These are phyloP conservation scores for Clarireedia paspali DNA, from an alignment of 2,329 filamentous ascomycete genomes.

Conservation along the genomic window DNA sequence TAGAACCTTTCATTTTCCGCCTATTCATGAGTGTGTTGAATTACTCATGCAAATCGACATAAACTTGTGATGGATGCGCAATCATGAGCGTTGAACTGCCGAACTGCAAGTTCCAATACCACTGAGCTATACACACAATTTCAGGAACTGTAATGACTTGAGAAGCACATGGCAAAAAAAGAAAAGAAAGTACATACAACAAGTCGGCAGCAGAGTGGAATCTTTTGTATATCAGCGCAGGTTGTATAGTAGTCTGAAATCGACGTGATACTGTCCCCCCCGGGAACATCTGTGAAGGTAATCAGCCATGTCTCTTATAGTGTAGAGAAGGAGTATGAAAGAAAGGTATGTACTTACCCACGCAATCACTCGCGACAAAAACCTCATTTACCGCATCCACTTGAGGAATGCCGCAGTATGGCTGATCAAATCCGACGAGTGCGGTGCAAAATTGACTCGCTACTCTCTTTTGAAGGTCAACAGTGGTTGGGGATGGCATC, in stretches of 20 bases:
- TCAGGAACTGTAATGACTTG: not conserved
- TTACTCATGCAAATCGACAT: not conserved
- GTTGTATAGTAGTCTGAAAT: not conserved
- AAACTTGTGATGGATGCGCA: too few species aligned
- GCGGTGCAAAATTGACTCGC: not conserved
- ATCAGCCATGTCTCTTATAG: not conserved
- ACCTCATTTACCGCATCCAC: not conserved
- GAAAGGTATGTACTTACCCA: not conserved
- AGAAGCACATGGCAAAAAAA: too few species aligned
- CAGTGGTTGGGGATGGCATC: not conserved
- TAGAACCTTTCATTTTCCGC: too few species aligned
- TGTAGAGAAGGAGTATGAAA: too few species aligned
- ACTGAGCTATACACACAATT: not conserved
- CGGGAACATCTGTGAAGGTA: not conserved
- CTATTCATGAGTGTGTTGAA: not conserved
- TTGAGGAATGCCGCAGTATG: not conserved
- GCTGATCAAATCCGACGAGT: not conserved
- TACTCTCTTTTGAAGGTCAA: not conserved
- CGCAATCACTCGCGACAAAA: not conserved
- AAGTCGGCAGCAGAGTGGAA: not conserved
- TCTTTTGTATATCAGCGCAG: not conserved
- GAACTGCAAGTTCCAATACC: not conserved
- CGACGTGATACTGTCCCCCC: not conserved
- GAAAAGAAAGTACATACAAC: not conserved
- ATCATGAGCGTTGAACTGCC: not conserved